Base-by-base conservation (phyloP, 805 yeast species). In the Kodamaea sagamina region DNA sequence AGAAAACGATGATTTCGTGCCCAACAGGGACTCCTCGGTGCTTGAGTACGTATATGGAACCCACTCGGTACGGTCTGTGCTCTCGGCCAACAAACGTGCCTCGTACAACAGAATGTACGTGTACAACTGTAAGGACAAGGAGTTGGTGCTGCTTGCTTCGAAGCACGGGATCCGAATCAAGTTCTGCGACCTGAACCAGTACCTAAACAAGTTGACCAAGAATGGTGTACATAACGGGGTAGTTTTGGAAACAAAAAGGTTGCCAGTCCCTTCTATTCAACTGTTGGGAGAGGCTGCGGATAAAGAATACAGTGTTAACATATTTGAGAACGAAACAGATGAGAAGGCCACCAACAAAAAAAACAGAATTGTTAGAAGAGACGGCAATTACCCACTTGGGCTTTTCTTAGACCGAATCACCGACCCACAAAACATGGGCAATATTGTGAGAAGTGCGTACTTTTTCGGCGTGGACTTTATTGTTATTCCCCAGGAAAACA, bases 401-500 rank as follows among this genome's bases (percentile, higher is more conserved):
- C 51, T 89, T 3, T 88, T 75, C 53, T 63, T 89, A 18, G 96
- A 89, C 61, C 88, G 86, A 46, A 73, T 89, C 34, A 79, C 86
- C 10, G 96, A 89, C 60, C 92, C 96, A 0, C 95, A 87, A 59
- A 89, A 89, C 58, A 70, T 87, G 52, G 97, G 97, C 6, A 93
- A 92, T 17, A 79, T 89, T 32, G 63, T 86, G 21, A 69, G 97
- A 57, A 78, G 89, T 2, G 92, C 95, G 0, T 84, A 81, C 63
- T 89, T 74, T 63, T 68, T 89, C 10, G 96, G 96, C 6, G 95
- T 75, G 2, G 96, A 89, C 62, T 85, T 87, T 55, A 67, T 88
- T 4, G 79, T 84, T 1, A 64, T 84, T 32, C 84, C 95, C 1
- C 80, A 77, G 26, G 77, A 75, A 39, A 84, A 86, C 55, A 78